These are phyloP conservation scores for Aspergillus sp. DNA, from an alignment of 2,329 filamentous ascomycete species.

Conservation along the genomic window DNA sequence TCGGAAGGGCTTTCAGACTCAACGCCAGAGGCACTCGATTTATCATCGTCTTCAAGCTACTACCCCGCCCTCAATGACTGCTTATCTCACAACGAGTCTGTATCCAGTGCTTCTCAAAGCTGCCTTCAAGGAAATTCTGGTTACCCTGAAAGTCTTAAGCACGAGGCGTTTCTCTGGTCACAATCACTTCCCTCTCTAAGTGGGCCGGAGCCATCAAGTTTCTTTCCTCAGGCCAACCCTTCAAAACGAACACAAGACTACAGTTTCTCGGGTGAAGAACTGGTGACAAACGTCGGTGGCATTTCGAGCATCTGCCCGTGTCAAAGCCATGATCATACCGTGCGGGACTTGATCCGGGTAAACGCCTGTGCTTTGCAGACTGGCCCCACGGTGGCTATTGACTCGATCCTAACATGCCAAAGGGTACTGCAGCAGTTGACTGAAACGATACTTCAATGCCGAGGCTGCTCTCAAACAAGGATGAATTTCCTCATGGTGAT, in stretches of 20 bases:
- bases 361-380: slow-evolving; percentile 18
- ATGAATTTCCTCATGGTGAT: slow-evolving; percentile 31
- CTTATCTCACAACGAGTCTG: not conserved
- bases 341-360: slow-evolving; percentile 24
- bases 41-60: not conserved
- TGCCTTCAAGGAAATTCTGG: not conserved
- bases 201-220: not conserved
- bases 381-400: slow-evolving; percentile 23
- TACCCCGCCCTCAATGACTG: not conserved
- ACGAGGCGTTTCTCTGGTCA: slow-evolving; percentile 6
- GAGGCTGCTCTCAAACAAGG: slow-evolving; percentile 23
- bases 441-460: slow-evolving; percentile 31
- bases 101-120: not conserved
- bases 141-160: slow-evolving; percentile 9
- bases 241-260: slow-evolving; percentile 4
- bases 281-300: not conserved
- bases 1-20: not conserved
- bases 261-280: slow-evolving; percentile 2
- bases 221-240: not conserved
- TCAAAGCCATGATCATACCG: slow-evolving; percentile 24
- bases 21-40: slow-evolving; percentile 1
- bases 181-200: slow-evolving; percentile 7
- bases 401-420: slow-evolving; percentile 27
- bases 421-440: slow-evolving; percentile 27
- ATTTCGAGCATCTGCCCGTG: slow-evolving; percentile 16